Evolutionary conservation across 2,329 filamentous ascomycete genomes (phyloP).

Genomic region (Bipolaris gigantea): DNA sequence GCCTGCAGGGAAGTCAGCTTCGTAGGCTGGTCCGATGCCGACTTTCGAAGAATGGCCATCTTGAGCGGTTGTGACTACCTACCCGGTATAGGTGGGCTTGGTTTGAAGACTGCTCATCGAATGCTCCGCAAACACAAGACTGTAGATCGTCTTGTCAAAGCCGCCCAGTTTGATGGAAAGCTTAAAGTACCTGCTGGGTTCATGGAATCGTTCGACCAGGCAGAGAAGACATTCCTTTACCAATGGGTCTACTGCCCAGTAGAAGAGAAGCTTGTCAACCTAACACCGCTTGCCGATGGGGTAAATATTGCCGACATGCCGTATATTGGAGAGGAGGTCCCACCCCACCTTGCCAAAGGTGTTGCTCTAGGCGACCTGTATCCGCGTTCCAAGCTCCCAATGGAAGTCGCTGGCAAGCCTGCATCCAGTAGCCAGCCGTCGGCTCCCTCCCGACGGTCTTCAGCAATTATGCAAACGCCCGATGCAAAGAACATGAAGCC

Average conservation of each 20-base stretch:
- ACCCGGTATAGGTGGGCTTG: conserved; percentile 79
- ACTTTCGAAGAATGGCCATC: conserved; percentile 95
- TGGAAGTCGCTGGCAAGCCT: conserved; percentile 44
- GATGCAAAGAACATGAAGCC: conserved; percentile 63
- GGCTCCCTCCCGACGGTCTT: conserved; percentile 41
- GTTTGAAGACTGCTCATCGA: conserved; percentile 89
- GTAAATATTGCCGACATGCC: conserved; percentile 71
- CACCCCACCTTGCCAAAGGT: conserved; percentile 67
- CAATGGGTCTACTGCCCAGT: conserved; percentile 91
- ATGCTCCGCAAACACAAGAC: conserved; percentile 88
- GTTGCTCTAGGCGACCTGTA: conserved; percentile 83
- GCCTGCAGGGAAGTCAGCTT: conserved; percentile 85
- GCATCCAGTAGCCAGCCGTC: conserved; percentile 40
- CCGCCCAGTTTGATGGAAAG: conserved; percentile 88
- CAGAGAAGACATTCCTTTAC: conserved; percentile 89
- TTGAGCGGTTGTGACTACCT: conserved; percentile 96
- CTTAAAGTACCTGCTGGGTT: conserved; percentile 80
- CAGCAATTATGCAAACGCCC: conserved; percentile 41
- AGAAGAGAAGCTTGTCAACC: conserved; percentile 69
- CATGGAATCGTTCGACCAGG: conserved; percentile 76
- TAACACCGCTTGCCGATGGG: conserved; percentile 67
- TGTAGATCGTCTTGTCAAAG: conserved; percentile 77
- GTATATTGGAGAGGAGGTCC: conserved; percentile 77
- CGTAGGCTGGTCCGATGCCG: conserved; percentile 85
- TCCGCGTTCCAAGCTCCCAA: conserved; percentile 79